phyloP scores from a whole-genome alignment of 164 flowering plant species.

The Warburgia ugandensis region DNA sequence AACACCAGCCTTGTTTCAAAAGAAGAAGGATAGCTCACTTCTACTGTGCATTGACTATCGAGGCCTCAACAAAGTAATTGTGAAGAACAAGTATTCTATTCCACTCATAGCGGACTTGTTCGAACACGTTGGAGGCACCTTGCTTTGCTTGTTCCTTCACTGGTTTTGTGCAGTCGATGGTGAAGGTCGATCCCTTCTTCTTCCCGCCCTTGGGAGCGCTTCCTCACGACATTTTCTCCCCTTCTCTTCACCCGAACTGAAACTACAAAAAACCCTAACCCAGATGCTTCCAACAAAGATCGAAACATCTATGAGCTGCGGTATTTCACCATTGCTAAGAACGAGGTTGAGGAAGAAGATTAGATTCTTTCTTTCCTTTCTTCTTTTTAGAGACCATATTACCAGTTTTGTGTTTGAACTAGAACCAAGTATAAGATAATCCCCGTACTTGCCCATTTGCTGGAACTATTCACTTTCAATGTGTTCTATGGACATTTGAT shows the following conservation, averaged over 20 bases:
- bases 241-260: neutral
- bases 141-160: slow-evolving; percentile 62
- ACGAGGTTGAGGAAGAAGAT: slow-evolving; percentile 66
- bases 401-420: slow-evolving; percentile 5
- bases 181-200: slow-evolving; percentile 57
- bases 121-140: slow-evolving; percentile 51
- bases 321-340: slow-evolving; percentile 79
- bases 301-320: slow-evolving; percentile 58
- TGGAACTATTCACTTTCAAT: too few species aligned
- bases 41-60: too few species aligned
- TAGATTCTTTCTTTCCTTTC: neutral
- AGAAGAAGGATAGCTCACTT: too few species aligned
- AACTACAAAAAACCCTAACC: slow-evolving; percentile 15
- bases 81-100: too few species aligned
- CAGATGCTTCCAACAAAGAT: slow-evolving; percentile 56
- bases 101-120: too few species aligned
- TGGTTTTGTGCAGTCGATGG: slow-evolving; percentile 63
- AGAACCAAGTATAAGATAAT: neutral
- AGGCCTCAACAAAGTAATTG: too few species aligned
- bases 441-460: too few species aligned
- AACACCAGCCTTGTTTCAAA: too few species aligned
- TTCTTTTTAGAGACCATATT: neutral
- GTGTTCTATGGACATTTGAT: too few species aligned
- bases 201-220: slow-evolving; percentile 39
- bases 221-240: slow-evolving; percentile 38